Evolutionary conservation across 2,329 filamentous ascomycete species (phyloP).

Genomic region (Pseudogymnoascus destructans): DNA sequence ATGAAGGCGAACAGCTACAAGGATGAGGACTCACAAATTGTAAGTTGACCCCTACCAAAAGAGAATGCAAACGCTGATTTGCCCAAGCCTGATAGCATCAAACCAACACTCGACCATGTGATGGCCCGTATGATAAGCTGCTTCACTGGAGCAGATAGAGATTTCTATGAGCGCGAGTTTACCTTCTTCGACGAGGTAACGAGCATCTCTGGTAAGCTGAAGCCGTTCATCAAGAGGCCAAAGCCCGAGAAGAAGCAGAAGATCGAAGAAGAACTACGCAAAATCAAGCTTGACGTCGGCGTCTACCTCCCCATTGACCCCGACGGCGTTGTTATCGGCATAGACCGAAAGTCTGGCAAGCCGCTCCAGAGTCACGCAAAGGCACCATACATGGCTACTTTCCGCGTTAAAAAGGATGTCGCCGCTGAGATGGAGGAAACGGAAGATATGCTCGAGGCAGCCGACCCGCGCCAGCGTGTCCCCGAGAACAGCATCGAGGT

Average conservation of each 20-base stretch:
- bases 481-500: constrained; percentile 61
- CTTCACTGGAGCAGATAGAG: constrained; percentile 65
- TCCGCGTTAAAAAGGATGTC: constrained; percentile 80
- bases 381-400: constrained; percentile 97
- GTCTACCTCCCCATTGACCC: constrained; percentile 97
- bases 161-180: constrained; percentile 91
- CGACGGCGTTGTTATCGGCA: constrained; percentile 92
- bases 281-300: constrained; percentile 92
- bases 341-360: constrained; percentile 95
- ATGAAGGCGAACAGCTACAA: constrained; percentile 99
- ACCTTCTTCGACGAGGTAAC: constrained; percentile 98
- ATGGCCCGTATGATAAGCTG: constrained; percentile 71
- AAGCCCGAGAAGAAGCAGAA: constrained; percentile 98
- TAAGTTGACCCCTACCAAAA: constrained; percentile 31
- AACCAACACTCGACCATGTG: constrained; percentile 84
- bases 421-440: constrained; percentile 35
- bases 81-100: constrained; percentile 68
- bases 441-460: constrained; percentile 39
- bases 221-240: constrained; percentile 78
- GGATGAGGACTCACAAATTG: constrained; percentile 79
- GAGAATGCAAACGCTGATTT: constrained; percentile 5
- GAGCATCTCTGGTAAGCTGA: constrained; percentile 85
- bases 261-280: constrained; percentile 94
- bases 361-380: constrained; percentile 96
- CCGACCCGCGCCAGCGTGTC: constrained; percentile 28